These are phyloP conservation scores for Cadophora malorum DNA, from an alignment of 2,329 filamentous ascomycete species.

Conservation along the genomic window DNA sequence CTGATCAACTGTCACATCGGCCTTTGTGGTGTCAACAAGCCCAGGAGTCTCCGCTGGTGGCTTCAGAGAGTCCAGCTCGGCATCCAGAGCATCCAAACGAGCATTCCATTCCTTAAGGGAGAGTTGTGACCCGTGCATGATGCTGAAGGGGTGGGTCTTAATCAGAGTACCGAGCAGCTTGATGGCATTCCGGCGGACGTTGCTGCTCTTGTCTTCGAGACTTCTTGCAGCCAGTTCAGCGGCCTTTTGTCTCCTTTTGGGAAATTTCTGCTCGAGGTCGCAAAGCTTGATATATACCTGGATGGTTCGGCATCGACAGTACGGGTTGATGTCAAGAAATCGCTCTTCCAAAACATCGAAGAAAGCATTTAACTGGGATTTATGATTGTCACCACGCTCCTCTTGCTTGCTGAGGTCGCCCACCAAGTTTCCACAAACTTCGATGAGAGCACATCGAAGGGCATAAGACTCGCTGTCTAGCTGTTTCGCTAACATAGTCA, in stretches of 20 bases:
- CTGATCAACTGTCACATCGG: conserved; percentile 74
- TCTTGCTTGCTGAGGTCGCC: conserved; percentile 88
- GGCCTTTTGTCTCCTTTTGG: conserved; percentile 85
- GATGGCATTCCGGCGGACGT: conserved; percentile 93
- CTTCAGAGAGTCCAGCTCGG: conserved; percentile 80
- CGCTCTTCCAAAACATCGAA: conserved; percentile 96
- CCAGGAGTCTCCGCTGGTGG: conserved; percentile 78
- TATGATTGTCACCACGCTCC: conserved; percentile 89
- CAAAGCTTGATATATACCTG: conserved; percentile 94
- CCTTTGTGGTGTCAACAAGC: conserved; percentile 64
- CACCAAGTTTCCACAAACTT: conserved; percentile 96
- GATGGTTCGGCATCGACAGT: conserved; percentile 88
- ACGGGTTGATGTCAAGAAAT: conserved; percentile 95
- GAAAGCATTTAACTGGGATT: conserved; percentile 94
- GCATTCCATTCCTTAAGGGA: conserved; percentile 85
- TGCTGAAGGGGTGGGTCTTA: conserved; percentile 91
- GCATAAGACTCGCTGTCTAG: conserved; percentile 98
- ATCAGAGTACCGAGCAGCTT: conserved; percentile 88
- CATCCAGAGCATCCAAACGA: conserved; percentile 81
- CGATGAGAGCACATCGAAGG: conserved; percentile 89
- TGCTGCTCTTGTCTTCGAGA: conserved; percentile 97
- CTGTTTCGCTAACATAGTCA: conserved; percentile 93
- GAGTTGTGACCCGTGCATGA: conserved; percentile 88
- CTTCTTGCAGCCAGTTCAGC: conserved; percentile 88
- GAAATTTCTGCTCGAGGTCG: conserved; percentile 94